Evolutionary conservation across 1,139 yeast species (phyloP).

Genomic region (Taphrina pruni): DNA sequence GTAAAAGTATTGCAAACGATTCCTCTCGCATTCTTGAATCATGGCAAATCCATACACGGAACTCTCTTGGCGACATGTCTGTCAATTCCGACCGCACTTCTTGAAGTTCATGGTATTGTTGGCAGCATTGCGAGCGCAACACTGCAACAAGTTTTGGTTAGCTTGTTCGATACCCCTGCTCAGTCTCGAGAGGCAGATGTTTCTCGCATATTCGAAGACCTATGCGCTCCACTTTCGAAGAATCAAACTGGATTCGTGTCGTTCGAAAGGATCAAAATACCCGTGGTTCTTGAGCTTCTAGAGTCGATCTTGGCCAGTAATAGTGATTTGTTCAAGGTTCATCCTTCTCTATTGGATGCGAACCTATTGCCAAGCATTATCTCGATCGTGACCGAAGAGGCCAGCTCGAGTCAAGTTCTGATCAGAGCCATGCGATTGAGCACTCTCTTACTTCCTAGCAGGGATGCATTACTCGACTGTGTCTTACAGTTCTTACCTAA

Average conservation of each 20-base stretch:
- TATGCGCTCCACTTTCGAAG: conserved; percentile 16
- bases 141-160: conserved; percentile 24
- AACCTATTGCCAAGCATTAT: conserved; percentile 15
- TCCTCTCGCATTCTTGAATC: conserved; percentile 15
- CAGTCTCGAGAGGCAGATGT: conserved; percentile 27
- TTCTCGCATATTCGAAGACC: conserved; percentile 30
- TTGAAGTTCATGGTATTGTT: conserved; percentile 27
- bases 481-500: conserved; percentile 12
- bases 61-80: conserved; percentile 10
- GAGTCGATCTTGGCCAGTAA: conserved; percentile 16
- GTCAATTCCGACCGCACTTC: conserved; percentile 14
- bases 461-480: background rate
- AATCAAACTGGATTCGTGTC: conserved; percentile 14
- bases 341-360: conserved; percentile 21
- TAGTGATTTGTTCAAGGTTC: background rate
- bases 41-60: background rate
- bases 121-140: conserved; percentile 34
- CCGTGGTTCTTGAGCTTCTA: conserved; percentile 25
- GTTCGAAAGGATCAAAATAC: conserved; percentile 1
- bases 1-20: conserved; percentile 36
- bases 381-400: background rate
- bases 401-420: background rate
- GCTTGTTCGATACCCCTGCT: conserved; percentile 19
- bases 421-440: conserved; percentile 5
- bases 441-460: conserved; percentile 10